Percentiles rank a stretch among this genome's conserved stretches.
Conservation (phyloP, 345 rosid genomes). For the Iberis pinnata region DNA sequence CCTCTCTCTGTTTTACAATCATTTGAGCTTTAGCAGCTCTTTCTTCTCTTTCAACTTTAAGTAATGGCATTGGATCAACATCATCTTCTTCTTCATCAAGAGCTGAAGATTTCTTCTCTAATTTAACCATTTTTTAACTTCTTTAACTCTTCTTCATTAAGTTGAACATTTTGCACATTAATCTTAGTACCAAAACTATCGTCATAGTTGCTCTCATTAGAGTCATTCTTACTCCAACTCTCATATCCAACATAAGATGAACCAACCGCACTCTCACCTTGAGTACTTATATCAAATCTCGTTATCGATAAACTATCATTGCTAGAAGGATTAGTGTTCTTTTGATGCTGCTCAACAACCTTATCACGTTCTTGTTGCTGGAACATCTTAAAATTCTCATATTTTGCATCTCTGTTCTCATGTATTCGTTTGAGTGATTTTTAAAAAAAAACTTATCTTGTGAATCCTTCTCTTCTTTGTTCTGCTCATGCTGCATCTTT, state of each 20-base stretch:
- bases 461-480: constrained; percentile 70
- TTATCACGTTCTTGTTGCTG: constrained; percentile 70
- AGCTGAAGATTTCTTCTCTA: too few species aligned
- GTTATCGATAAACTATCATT: constrained; percentile 71
- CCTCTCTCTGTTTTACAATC: constrained; percentile 82
- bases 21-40: constrained; percentile 42
- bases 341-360: constrained; percentile 46
- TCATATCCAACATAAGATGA: constrained; percentile 66
- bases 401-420: constrained; percentile 44
- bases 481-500: constrained; percentile 60
- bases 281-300: constrained; percentile 49
- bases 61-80: too few species aligned
- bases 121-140: too few species aligned
- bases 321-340: constrained; percentile 32
- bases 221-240: too few species aligned
- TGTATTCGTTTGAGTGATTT: constrained; percentile 49
- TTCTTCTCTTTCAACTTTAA: constrained; percentile 94
- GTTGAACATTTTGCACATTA: too few species aligned
- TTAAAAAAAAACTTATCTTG: constrained; percentile 56
- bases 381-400: constrained; percentile 47
- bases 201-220: too few species aligned
- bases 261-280: constrained; percentile 55
- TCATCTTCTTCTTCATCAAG: too few species aligned
- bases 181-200: too few species aligned
- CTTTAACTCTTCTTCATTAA: too few species aligned